phyloP scores from a whole-genome alignment of 306 rosid species.

The Dalbergia cultrata region DNA sequence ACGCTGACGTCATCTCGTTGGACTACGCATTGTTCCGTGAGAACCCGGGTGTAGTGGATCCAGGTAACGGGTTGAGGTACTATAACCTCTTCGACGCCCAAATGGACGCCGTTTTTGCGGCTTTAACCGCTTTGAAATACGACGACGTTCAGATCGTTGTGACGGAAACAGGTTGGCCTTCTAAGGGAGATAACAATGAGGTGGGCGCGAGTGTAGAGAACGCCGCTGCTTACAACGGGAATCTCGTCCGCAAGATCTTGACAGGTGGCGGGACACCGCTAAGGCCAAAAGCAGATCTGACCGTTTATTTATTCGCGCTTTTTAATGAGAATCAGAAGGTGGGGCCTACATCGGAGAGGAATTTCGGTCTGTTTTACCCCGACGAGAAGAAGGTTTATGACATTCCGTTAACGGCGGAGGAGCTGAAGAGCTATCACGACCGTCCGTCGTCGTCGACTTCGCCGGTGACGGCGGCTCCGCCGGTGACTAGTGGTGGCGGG shows the following conservation, averaged over 20 bases:
- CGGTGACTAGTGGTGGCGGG: slow-evolving; percentile 44
- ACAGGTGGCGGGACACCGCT: slow-evolving; percentile 79
- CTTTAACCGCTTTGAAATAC: slow-evolving; percentile 72
- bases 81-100: slow-evolving; percentile 89
- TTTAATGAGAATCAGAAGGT: slow-evolving; percentile 83
- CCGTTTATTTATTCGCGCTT: slow-evolving; percentile 89
- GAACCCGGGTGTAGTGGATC: slow-evolving; percentile 83
- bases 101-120: slow-evolving; percentile 95
- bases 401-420: slow-evolving; percentile 75
- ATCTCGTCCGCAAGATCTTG: slow-evolving; percentile 83
- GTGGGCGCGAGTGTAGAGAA: slow-evolving; percentile 80
- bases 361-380: slow-evolving; percentile 89
- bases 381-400: slow-evolving; percentile 70
- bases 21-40: slow-evolving; percentile 85
- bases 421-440: slow-evolving; percentile 56
- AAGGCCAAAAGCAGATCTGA: slow-evolving; percentile 82
- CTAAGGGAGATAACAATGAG: slow-evolving; percentile 78
- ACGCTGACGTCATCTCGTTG: slow-evolving; percentile 80
- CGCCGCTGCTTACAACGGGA: slow-evolving; percentile 93
- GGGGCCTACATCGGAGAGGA: slow-evolving; percentile 90
- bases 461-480: slow-evolving; percentile 29
- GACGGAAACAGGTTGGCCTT: slow-evolving; percentile 95
- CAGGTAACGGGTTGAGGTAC: slow-evolving; percentile 84
- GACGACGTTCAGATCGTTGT: slow-evolving; percentile 75
- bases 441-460: slow-evolving; percentile 39